Percentiles rank a stretch among this genome's conserved stretches.
phyloP scores from a whole-genome alignment of 2,329 filamentous ascomycete species.

The Pseudogymnoascus sp. region DNA sequence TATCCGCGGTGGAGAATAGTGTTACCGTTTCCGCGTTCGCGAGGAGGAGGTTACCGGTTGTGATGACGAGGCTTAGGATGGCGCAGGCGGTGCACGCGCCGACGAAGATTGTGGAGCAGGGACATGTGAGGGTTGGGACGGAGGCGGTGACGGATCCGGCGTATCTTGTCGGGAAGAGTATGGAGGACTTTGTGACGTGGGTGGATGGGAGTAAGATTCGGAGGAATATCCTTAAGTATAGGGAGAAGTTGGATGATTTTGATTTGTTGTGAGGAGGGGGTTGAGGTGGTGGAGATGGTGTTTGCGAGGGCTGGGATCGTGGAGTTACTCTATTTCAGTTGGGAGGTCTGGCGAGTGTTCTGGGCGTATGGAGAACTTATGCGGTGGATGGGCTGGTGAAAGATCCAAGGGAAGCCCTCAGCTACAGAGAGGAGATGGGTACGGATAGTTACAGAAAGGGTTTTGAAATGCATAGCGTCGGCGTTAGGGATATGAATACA shows the following conservation, averaged over 20 bases:
- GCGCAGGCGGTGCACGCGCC: constrained; percentile 81
- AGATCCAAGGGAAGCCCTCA: background rate
- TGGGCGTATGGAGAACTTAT: background rate
- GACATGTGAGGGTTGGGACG: constrained; percentile 84
- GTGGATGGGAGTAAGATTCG: constrained; percentile 95
- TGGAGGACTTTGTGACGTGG: constrained; percentile 98
- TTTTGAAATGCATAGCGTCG: constrained; percentile 3
- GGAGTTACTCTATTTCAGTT: background rate
- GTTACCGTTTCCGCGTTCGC: constrained; percentile 88
- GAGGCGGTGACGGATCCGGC: constrained; percentile 87
- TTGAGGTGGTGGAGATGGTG: background rate
- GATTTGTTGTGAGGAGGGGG: constrained; percentile 64
- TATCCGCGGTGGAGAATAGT: constrained; percentile 78
- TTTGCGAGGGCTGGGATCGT: background rate
- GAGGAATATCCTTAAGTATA: constrained; percentile 89
- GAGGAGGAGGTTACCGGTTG: constrained; percentile 72
- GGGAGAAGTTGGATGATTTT: constrained; percentile 92
- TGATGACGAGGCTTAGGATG: constrained; percentile 89
- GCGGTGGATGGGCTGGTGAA: background rate
- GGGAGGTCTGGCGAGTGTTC: background rate
- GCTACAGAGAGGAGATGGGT: background rate
- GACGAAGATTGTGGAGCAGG: constrained; percentile 85
- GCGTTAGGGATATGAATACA: background rate
- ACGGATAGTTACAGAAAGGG: background rate
- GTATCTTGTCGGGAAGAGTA: constrained; percentile 78